A percentile compares a stretch with the other conserved stretches of the same genome.
These are phyloP conservation scores for Kwoniella sp. DNA, from an alignment of 768 basidiomycete species.

Conservation along the genomic window DNA sequence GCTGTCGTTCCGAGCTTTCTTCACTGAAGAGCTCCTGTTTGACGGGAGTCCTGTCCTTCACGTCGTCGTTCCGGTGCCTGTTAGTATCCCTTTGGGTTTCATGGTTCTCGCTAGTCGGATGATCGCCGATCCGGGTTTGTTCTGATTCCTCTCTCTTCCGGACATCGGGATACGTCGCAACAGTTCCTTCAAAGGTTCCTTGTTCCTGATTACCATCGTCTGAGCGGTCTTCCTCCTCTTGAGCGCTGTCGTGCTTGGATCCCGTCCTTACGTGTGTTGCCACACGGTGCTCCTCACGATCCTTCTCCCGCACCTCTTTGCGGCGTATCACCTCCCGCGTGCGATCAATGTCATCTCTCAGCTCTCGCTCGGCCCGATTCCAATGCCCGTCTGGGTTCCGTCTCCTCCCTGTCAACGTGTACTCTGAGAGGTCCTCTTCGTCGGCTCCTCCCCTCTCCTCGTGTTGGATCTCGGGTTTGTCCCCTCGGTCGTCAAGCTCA, in stretches of 20 bases:
- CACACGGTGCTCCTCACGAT: conserved; percentile 10
- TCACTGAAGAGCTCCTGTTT: conserved; percentile 3
- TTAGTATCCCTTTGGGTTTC: background rate
- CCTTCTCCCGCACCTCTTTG: conserved; percentile 8
- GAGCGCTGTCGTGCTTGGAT: background rate
- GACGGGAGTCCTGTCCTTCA: background rate
- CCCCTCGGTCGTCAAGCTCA: no score
- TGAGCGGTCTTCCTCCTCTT: background rate
- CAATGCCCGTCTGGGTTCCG: background rate
- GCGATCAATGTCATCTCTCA: background rate
- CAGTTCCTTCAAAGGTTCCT: background rate
- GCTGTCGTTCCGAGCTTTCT: conserved; percentile 17
- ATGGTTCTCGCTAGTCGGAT: no score
- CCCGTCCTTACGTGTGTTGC: background rate
- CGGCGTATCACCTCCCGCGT: background rate
- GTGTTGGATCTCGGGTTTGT: no score
- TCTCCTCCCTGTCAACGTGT: conserved; percentile 7
- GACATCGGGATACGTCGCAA: background rate
- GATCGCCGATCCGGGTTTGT: background rate
- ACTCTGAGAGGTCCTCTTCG: background rate
- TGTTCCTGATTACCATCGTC: background rate
- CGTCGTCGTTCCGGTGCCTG: no score
- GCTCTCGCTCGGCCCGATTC: conserved; percentile 1
- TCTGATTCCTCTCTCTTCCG: conserved; percentile 16
- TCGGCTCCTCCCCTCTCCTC: background rate